Evolutionary conservation across 163 green algal genomes (phyloP), one percentile per base, ranked within the genome.

Genomic region (Scenedesmus sp.): DNA sequence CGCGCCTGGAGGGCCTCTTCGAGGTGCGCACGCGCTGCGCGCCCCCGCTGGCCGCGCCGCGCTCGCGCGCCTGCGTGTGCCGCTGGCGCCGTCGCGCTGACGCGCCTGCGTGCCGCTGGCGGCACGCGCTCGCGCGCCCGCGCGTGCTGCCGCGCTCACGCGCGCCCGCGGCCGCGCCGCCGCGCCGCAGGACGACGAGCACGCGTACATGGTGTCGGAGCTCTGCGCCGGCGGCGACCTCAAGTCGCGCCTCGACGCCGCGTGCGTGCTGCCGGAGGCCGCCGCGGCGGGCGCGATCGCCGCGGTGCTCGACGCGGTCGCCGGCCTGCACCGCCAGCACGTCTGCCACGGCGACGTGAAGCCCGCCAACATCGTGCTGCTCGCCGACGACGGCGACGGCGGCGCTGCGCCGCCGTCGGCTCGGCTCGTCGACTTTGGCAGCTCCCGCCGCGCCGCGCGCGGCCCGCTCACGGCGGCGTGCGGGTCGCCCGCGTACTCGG

Each of bases 131-230:
- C n/a, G n/a, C n/a, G n/a, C n/a, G n/a, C n/a, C n/a, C n/a, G n/a
- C n/a, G n/a, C n/a, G n/a, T n/a, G n/a, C n/a, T n/a, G n/a, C n/a
- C n/a, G 39, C 39, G 39, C 39, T 47, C 39, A 47, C 7, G 39
- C 7, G 7, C 39, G 39, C 39, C 39, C 39, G 39, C 39, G 10
- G n/a, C 39, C 39, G 39, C 39, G 10, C 39, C 39, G 39, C 39
- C n/a, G n/a, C n/a, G n/a, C 9, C 26, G 57, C 58, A 80, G 74
- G 74, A 81, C 56, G 74, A 81, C 24, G 51, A 73, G 36, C 34
- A 75, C 54, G 74, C 74, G 7, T 81, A 81, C 74, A 73, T 81
- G 1, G 74, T 81, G 31, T 63, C 75, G 63, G 74, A 75, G 74
- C 53, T 75, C 50, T 67, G 74, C 47, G 39, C 48, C 26, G 74